Conservation (phyloP, 2,329 filamentous ascomycete genomes). For the Penicillium hesseltinei region DNA sequence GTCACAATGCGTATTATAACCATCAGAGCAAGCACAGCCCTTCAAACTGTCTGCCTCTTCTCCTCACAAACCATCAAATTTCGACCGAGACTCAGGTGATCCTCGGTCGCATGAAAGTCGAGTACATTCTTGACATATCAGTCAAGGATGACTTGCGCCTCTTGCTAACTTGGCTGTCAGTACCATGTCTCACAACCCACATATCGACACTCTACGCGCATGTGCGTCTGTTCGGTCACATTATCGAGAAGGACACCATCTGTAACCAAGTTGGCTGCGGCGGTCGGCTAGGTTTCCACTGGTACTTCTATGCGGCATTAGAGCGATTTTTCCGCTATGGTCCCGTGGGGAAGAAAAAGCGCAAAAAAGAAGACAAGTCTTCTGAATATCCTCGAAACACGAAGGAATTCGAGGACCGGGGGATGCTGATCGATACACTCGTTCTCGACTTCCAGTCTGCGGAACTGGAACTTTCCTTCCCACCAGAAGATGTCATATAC, state of each 20-base stretch:
- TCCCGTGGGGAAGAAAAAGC: neutral
- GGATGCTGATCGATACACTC: neutral
- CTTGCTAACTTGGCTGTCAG: neutral
- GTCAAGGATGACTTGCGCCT: neutral
- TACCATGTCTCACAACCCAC: neutral
- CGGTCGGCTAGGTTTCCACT: neutral
- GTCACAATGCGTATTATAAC: neutral
- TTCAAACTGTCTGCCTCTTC: neutral
- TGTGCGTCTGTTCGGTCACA: neutral
- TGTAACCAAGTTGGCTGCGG: neutral
- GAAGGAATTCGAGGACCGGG: neutral
- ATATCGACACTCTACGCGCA: neutral
- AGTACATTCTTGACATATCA: neutral
- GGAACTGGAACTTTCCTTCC: neutral
- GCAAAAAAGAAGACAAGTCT: neutral
- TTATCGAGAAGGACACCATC: neutral
- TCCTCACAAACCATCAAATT: neutral
- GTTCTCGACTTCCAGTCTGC: neutral
- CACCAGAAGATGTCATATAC: neutral
- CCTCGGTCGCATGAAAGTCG: neutral
- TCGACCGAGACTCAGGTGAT: neutral
- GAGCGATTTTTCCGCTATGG: neutral
- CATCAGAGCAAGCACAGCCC: neutral
- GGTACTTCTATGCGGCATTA: neutral
- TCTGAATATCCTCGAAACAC: neutral